Conservation (phyloP, 208 protist genomes). For the Wallacemonas sp. region DNA sequence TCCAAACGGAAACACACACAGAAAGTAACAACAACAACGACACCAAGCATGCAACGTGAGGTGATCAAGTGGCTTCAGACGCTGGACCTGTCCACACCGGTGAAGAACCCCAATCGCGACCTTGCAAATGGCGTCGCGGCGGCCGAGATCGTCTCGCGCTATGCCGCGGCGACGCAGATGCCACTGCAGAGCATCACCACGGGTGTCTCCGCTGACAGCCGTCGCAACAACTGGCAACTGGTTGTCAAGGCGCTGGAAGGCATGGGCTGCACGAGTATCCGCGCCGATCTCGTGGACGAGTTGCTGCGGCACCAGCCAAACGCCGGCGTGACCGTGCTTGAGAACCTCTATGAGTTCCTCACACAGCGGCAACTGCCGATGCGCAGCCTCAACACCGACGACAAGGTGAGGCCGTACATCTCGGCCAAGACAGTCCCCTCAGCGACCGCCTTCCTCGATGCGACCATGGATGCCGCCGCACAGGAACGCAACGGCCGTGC, state of each 20-base stretch:
- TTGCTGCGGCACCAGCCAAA: slow-evolving; percentile 59
- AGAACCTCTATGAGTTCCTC: slow-evolving; percentile 85
- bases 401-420: neutral
- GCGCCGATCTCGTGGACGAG: slow-evolving; percentile 50
- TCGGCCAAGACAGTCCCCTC: neutral
- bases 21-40: too few species aligned
- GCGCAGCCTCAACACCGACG: slow-evolving; percentile 23
- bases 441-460: neutral
- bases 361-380: slow-evolving; percentile 40
- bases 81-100: slow-evolving; percentile 87
- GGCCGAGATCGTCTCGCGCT: slow-evolving; percentile 93
- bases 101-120: slow-evolving; percentile 94
- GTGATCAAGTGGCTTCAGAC: slow-evolving; percentile 96
- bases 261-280: slow-evolving; percentile 51
- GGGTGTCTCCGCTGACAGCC: slow-evolving; percentile 68
- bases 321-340: slow-evolving; percentile 58
- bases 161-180: slow-evolving; percentile 35
- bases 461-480: neutral
- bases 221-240: slow-evolving; percentile 90
- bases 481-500: neutral
- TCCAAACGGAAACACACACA: too few species aligned
- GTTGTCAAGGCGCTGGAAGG: slow-evolving; percentile 52
- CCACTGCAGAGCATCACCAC: slow-evolving; percentile 86
- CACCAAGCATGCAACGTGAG: slow-evolving; percentile 93
- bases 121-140: slow-evolving; percentile 93